phyloP scores from a whole-genome alignment of 1,284 basidiomycete genomes.

The Papiliotrema flavescens region DNA sequence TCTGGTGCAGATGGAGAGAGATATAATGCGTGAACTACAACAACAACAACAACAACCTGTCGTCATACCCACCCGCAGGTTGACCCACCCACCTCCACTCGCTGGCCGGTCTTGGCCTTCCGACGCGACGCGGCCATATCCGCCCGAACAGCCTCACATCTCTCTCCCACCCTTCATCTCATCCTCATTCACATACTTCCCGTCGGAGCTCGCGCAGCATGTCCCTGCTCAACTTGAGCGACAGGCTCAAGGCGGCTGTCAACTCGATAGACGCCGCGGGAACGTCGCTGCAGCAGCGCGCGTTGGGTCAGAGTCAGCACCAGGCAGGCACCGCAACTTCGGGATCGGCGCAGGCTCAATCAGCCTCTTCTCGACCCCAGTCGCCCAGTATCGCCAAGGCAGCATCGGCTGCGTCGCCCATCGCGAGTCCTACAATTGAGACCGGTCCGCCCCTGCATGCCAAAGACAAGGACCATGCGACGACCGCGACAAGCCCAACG shows the following conservation, averaged over 20 bases:
- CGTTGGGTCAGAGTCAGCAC: slow-evolving; percentile 20
- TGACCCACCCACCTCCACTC: not conserved
- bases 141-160: too few relatives aligned
- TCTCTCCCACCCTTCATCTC: too few relatives aligned
- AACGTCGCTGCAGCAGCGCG: slow-evolving; percentile 32
- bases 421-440: not conserved
- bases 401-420: not conserved
- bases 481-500: not conserved
- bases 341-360: not conserved
- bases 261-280: slow-evolving; percentile 40
- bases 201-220: not conserved
- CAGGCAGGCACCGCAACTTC: not conserved
- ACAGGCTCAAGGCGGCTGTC: slow-evolving; percentile 43
- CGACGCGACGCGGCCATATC: too few relatives aligned
- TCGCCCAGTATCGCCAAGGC: not conserved
- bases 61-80: not conserved
- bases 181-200: not conserved
- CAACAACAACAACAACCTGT: not conserved
- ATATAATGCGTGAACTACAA: not conserved
- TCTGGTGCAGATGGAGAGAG: not conserved
- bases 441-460: not conserved
- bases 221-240: slow-evolving; percentile 8
- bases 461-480: not conserved
- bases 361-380: not conserved
- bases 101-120: not conserved